phyloP scores from a whole-genome alignment of 306 rosid genomes.

The Luffa acutangula region DNA sequence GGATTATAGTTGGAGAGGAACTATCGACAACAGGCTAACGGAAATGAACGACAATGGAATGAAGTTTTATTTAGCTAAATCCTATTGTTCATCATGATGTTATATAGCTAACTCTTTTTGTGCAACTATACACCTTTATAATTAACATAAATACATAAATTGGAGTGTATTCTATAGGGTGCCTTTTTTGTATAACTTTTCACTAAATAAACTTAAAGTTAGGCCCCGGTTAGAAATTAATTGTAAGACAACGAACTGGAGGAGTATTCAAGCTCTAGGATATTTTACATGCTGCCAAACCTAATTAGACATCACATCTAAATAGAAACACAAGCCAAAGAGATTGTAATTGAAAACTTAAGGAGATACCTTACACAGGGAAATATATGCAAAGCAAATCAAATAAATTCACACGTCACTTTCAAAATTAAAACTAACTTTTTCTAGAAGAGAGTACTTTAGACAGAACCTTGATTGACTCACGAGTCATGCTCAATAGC shows the following conservation, averaged over 20 bases:
- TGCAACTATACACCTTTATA: neutral
- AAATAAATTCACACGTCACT: neutral
- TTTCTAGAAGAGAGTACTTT: slow-evolving; percentile 4
- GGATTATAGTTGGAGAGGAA: neutral
- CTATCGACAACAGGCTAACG: neutral
- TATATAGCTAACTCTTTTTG: neutral
- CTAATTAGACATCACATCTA: neutral
- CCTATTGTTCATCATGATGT: neutral
- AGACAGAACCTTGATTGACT: slow-evolving; percentile 55
- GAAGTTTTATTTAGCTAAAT: neutral
- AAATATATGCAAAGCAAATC: neutral
- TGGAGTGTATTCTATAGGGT: neutral
- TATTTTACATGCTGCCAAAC: neutral
- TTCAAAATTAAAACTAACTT: neutral
- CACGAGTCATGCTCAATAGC: slow-evolving; percentile 46
- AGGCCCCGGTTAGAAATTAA: neutral
- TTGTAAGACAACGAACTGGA: neutral
- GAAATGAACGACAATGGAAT: neutral
- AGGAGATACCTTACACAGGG: neutral
- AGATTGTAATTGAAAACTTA: neutral
- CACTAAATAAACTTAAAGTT: neutral
- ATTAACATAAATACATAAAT: neutral
- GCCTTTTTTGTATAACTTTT: neutral
- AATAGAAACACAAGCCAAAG: neutral
- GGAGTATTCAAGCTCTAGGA: neutral